phyloP scores from a whole-genome alignment of 805 yeast genomes.

The Saccharomyces paradoxus region DNA sequence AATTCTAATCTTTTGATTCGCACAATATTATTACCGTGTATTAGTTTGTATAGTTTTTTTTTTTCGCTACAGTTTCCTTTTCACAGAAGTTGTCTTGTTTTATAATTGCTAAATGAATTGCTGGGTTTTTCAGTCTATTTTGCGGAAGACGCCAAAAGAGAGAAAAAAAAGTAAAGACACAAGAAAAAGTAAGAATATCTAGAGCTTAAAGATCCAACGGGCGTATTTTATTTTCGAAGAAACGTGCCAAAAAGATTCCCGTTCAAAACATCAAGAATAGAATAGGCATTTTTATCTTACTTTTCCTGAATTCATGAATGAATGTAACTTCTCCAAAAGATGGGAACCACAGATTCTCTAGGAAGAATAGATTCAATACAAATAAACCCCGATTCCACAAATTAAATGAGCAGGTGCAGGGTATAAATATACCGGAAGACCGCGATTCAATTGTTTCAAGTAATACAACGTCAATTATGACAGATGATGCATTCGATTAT shows the following conservation, averaged over 20 bases:
- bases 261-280: not conserved
- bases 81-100: not conserved
- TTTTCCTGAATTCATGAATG: not conserved
- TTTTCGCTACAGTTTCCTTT: not conserved
- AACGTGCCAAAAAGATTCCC: too few species aligned
- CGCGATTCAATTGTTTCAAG: slow-evolving; percentile 19
- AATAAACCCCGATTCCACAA: not conserved
- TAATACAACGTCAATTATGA: slow-evolving; percentile 14
- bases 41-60: not conserved
- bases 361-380: not conserved
- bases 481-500: slow-evolving; percentile 2
- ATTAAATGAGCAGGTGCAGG: not conserved
- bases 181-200: not conserved
- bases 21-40: not conserved
- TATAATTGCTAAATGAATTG: not conserved
- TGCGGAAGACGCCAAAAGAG: not conserved
- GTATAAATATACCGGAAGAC: slow-evolving; percentile 3
- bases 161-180: not conserved
- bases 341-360: not conserved
- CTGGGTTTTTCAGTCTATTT: not conserved
- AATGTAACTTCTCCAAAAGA: not conserved
- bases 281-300: not conserved
- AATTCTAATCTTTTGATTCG: slow-evolving; percentile 1
- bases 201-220: not conserved
- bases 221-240: not conserved